These are phyloP conservation scores for Penicillium sp. DNA, from an alignment of 2,329 filamentous ascomycete species.

Conservation along the genomic window DNA sequence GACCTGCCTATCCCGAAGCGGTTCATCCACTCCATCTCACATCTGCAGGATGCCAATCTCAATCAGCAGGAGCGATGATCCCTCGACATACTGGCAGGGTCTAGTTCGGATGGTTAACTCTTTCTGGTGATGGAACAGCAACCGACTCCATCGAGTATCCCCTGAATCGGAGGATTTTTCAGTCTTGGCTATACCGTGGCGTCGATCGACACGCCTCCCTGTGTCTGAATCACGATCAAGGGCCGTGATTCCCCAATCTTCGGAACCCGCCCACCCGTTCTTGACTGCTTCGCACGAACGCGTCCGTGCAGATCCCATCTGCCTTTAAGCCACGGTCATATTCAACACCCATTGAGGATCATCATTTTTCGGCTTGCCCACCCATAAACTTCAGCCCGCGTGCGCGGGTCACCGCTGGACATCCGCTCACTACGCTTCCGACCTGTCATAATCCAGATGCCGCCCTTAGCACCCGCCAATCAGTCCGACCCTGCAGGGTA, in stretches of 20 bases:
- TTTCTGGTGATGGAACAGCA: neutral
- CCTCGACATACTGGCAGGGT: conserved; percentile 7
- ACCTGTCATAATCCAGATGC: conserved; percentile 16
- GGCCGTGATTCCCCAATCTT: conserved; percentile 12
- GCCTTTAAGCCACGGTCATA: conserved; percentile 9
- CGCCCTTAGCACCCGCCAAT: conserved; percentile 2
- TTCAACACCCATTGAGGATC: conserved; percentile 6
- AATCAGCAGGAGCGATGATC: neutral
- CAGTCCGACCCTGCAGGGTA: conserved; percentile 14
- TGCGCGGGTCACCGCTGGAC: conserved; percentile 9
- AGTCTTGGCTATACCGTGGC: neutral
- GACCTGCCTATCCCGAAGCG: conserved; percentile 11
- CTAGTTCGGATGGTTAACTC: neutral
- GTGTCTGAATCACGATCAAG: conserved; percentile 9
- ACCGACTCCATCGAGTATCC: neutral
- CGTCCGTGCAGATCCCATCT: conserved; percentile 16
- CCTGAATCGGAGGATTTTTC: conserved; percentile 9
- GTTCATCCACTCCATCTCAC: conserved; percentile 8
- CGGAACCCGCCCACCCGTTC: conserved; percentile 16
- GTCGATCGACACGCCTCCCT: conserved; percentile 10
- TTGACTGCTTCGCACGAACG: conserved; percentile 13
- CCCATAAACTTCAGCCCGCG: conserved; percentile 14
- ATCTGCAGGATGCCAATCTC: conserved; percentile 18
- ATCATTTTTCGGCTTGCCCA: neutral
- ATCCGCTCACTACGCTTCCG: conserved; percentile 6